Percentiles rank a stretch among this genome's conserved stretches.
Conservation (phyloP, 495 filamentous ascomycete species). For the Lophium mytilinum region DNA sequence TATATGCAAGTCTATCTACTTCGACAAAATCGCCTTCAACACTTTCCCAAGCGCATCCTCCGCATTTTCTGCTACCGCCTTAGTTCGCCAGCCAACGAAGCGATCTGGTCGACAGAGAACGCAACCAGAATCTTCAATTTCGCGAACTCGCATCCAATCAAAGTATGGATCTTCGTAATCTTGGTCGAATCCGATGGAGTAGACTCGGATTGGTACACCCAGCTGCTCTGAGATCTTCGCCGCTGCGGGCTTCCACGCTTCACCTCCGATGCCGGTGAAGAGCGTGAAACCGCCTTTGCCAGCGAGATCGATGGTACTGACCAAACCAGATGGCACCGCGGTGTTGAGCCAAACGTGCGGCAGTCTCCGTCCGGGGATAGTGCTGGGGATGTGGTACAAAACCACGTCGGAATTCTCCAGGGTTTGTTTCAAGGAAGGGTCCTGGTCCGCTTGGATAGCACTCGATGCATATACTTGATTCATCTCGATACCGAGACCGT, state of each 20-base stretch:
- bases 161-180: conserved; percentile 48
- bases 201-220: conserved; percentile 36
- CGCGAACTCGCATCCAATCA: conserved; percentile 41
- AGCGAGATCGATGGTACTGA: conserved; percentile 47
- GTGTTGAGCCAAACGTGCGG: conserved; percentile 50
- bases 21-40: neutral
- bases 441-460: conserved; percentile 21
- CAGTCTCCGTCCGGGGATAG: conserved; percentile 44
- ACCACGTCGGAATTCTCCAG: conserved; percentile 19
- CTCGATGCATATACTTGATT: conserved; percentile 42
- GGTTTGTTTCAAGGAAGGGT: conserved; percentile 12
- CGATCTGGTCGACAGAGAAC: conserved; percentile 32
- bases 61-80: neutral
- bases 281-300: conserved; percentile 43
- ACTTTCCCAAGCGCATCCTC: neutral
- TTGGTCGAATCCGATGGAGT: conserved; percentile 41
- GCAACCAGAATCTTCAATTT: conserved; percentile 45
- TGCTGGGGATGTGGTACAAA: conserved; percentile 36
- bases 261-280: conserved; percentile 44
- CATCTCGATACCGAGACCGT: conserved; percentile 45
- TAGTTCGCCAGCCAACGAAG: neutral
- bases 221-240: conserved; percentile 23
- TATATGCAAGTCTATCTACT: neutral
- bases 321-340: conserved; percentile 30
- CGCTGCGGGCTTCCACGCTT: conserved; percentile 44